Base-by-base conservation (phyloP, 2,329 filamentous ascomycete genomes). In the Alternaria brassicicola region DNA sequence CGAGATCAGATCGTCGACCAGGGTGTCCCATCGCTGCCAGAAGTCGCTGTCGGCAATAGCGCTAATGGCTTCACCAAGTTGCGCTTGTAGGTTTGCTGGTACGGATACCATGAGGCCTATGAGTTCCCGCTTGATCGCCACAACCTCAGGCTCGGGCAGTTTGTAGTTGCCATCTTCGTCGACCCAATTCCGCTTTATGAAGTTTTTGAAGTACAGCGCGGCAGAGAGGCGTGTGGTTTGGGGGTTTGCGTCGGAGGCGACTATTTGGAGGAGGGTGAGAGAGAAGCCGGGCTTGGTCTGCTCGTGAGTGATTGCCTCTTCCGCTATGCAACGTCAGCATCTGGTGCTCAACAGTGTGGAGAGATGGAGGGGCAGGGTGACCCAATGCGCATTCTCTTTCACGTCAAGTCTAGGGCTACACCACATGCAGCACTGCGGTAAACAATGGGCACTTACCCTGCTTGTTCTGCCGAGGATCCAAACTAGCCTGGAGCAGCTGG, bases 11-110 rank as follows among this genome's bases (percentile, higher is more conserved):
- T 99, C 93, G 81, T 91, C 87, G 52, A 96, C 93, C 59, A 99
- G 84, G n/a, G 93, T 97, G 73, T 98, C 91, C 95, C 95, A 99
- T 72, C 90, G 86, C 78, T 90, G 85, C 89, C 91, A 99, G 79
- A 99, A 99, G 78, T 99, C 95, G 67, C 93, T 98, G 79, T 98
- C 94, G 60, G 95, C 95, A 71, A 99, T 98, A 69, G 96, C 88
- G 79, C 94, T 97, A 78, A 98, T 96, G 62, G 95, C 93, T 75
- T 98, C 95, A 67, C 95, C 95, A 35, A 99, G 86, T 80, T 99
- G 95, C 60, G 92, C 88, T 80, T 98, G 96, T 65, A 99, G 90
- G 59, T 88, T 89, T 17, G 91, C 78, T 4, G 94, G 95, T 23
- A 95, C 93, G 8, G 89, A 88, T 71, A 97, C 96, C 95, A 99